Conservation (phyloP, 2,329 filamentous ascomycete genomes). For the Monosporascus sp. region DNA sequence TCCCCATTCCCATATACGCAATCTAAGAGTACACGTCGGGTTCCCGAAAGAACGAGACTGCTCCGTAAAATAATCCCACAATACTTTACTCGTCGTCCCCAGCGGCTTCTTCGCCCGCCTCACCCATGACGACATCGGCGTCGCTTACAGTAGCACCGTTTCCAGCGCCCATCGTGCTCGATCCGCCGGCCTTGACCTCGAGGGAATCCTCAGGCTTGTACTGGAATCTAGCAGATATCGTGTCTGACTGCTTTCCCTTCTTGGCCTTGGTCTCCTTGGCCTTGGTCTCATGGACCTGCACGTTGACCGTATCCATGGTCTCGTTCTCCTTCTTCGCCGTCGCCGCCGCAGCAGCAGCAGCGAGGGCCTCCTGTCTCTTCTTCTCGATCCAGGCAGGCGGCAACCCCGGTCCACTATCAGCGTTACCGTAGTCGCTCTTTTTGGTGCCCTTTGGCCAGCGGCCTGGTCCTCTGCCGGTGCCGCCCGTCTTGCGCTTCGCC, state of each 20-base stretch:
- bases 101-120: constrained; percentile 6
- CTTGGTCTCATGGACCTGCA: constrained; percentile 31
- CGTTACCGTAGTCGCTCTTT: constrained; percentile 63
- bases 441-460: constrained; percentile 65
- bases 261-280: constrained; percentile 24
- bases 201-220: constrained; percentile 3
- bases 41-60: neutral
- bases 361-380: constrained; percentile 11
- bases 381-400: constrained; percentile 50
- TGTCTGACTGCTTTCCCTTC: constrained; percentile 18
- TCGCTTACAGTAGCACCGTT: neutral
- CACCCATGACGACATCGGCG: constrained; percentile 11
- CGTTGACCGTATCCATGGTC: constrained; percentile 27
- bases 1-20: too few species aligned
- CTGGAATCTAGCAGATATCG: constrained; percentile 16
- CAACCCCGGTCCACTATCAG: constrained; percentile 58
- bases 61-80: neutral
- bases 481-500: constrained; percentile 52
- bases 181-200: neutral
- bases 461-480: constrained; percentile 59
- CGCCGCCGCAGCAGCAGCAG: neutral
- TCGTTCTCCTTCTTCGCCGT: constrained; percentile 20
- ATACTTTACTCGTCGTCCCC: constrained; percentile 6
- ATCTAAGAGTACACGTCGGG: neutral
- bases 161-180: neutral